Conservation (phyloP, 768 basidiomycete species). For the Phaeotremella skinneri region DNA sequence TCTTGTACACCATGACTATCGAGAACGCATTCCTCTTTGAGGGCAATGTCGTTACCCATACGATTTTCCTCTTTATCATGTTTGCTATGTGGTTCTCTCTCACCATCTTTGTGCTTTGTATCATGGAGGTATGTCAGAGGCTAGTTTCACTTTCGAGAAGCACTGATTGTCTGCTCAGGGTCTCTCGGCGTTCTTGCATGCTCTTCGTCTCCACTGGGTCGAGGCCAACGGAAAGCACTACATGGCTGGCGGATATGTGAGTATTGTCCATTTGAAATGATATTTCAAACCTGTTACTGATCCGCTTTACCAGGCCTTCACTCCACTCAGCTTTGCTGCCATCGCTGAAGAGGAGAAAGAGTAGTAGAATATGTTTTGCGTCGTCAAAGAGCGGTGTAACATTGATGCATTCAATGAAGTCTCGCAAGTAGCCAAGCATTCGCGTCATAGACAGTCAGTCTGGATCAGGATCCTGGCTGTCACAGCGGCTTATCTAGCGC, state of each 20-base stretch:
- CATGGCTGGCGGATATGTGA: conserved; percentile 73
- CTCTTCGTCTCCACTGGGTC: conserved; percentile 55
- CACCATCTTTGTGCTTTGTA: conserved; percentile 76
- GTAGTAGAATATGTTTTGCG: conserved; percentile 13
- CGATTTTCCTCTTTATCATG: conserved; percentile 63
- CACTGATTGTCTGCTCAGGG: conserved; percentile 73
- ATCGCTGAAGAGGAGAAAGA: conserved; percentile 41
- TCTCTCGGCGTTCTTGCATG: conserved; percentile 17
- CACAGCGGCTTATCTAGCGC: not conserved
- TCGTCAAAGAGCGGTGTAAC: too few species aligned
- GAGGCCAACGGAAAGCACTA: conserved; percentile 97
- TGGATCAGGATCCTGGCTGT: not conserved
- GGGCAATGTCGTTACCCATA: conserved; percentile 54
- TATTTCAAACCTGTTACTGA: conserved; percentile 13
- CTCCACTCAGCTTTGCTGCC: conserved; percentile 50
- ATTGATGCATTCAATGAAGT: conserved; percentile 3
- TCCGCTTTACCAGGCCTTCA: conserved; percentile 43
- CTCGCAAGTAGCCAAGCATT: not conserved
- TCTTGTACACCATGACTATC: conserved; percentile 73
- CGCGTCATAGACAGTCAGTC: not conserved
- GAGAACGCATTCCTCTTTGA: conserved; percentile 52
- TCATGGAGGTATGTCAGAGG: conserved; percentile 96
- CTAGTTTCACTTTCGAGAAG: conserved; percentile 94
- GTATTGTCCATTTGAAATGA: conserved; percentile 5
- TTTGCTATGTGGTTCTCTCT: conserved; percentile 76